A percentile compares a stretch with the other conserved stretches of the same genome.
Evolutionary conservation across 2,329 filamentous ascomycete genomes (phyloP).

Genomic region (Celoporthe dispersa): DNA sequence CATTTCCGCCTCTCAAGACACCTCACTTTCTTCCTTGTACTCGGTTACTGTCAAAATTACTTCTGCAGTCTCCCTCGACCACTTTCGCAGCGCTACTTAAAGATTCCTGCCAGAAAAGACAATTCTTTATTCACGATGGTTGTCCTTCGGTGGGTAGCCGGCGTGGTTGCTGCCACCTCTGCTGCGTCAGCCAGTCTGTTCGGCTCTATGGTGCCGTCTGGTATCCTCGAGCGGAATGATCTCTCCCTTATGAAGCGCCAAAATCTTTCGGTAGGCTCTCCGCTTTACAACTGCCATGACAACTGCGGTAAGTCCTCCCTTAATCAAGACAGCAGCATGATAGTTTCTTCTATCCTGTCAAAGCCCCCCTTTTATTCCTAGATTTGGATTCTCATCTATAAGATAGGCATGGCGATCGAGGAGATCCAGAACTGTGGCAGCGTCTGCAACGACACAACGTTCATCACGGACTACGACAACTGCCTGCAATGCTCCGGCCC

Average conservation of each 20-base stretch:
- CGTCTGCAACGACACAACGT: constrained; percentile 43
- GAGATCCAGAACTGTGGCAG: constrained; percentile 36
- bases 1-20: not conserved
- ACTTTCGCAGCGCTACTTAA: no score
- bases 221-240: not conserved
- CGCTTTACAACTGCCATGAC: constrained; percentile 49
- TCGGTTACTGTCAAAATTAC: not conserved
- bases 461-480: constrained; percentile 44
- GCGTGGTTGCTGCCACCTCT: constrained; percentile 18
- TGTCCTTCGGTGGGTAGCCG: constrained; percentile 16
- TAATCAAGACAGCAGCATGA: not conserved
- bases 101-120: not conserved
- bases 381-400: not conserved
- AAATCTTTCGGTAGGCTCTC: constrained; percentile 40
- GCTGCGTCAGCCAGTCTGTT: constrained; percentile 4
- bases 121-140: constrained; percentile 15
- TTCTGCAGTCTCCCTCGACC: not conserved
- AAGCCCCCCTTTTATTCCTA: not conserved
- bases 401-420: constrained; percentile 41
- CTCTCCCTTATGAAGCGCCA: constrained; percentile 37
- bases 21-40: not conserved
- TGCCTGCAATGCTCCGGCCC: constrained; percentile 46
- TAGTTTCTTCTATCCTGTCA: no score
- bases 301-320: constrained; percentile 45
- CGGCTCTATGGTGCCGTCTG: not conserved